phyloP scores from a whole-genome alignment of 75 land plant species.

The Pinus albicaulis region DNA sequence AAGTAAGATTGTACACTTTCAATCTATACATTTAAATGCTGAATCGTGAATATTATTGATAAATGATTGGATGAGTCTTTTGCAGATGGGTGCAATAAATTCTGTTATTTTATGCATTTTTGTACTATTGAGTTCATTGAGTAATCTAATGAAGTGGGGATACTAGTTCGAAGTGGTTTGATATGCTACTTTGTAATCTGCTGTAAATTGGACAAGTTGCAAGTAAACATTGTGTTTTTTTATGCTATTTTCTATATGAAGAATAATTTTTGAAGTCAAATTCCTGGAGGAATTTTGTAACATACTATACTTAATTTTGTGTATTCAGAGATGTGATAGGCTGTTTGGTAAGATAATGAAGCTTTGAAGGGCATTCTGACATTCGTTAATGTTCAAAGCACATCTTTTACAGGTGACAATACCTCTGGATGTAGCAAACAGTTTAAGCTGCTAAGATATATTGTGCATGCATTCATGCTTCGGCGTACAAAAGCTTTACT shows the following conservation, averaged over 20 bases:
- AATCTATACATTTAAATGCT: too few relatives aligned
- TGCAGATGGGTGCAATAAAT: too few relatives aligned
- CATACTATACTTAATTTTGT: neutral
- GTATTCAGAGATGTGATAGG: neutral
- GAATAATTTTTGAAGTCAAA: neutral
- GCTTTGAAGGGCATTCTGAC: neutral
- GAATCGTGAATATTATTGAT: too few relatives aligned
- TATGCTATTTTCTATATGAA: neutral
- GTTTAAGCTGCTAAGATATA: conserved; percentile 43
- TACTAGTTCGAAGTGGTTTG: neutral
- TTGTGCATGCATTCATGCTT: conserved; percentile 79
- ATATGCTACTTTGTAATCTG: neutral
- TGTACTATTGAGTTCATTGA: too few relatives aligned
- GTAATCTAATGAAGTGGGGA: neutral
- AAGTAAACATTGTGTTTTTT: neutral
- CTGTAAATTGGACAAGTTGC: neutral
- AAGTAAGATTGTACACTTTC: too few relatives aligned
- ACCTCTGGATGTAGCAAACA: conserved; percentile 18
- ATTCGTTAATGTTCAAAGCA: neutral
- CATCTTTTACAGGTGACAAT: conserved; percentile 4
- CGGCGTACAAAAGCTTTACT: conserved; percentile 86
- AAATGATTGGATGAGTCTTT: too few relatives aligned
- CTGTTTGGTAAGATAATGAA: neutral
- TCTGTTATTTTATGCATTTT: too few relatives aligned
- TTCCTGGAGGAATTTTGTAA: neutral